Evolutionary conservation across 2,329 filamentous ascomycete species (phyloP).

Genomic region (Calonectria pseudoturangicola): DNA sequence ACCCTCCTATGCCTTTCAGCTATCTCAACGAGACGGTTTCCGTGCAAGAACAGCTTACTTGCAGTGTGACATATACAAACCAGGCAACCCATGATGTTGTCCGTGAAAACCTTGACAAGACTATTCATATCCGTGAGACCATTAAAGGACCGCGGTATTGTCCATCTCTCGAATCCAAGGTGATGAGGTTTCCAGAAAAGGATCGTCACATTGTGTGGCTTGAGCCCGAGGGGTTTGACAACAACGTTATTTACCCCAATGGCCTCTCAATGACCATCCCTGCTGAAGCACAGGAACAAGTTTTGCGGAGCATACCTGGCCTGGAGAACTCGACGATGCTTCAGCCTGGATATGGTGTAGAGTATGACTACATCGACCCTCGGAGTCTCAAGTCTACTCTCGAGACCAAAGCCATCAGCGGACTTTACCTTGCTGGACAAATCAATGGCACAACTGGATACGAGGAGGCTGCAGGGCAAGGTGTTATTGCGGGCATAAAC

Average conservation of each 20-base stretch:
- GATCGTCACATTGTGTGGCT: slow-evolving; percentile 93
- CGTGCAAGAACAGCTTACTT: slow-evolving; percentile 88
- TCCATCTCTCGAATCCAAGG: slow-evolving; percentile 94
- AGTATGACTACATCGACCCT: slow-evolving; percentile 99
- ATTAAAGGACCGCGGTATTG: slow-evolving; percentile 97
- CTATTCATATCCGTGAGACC: slow-evolving; percentile 95
- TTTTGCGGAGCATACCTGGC: slow-evolving; percentile 91
- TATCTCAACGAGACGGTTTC: slow-evolving; percentile 88
- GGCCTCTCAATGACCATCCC: slow-evolving; percentile 98
- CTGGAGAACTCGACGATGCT: slow-evolving; percentile 94
- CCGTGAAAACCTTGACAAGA: slow-evolving; percentile 93
- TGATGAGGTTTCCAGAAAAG: slow-evolving; percentile 90
- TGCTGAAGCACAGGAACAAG: slow-evolving; percentile 86
- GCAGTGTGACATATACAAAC: slow-evolving; percentile 92
- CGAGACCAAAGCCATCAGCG: slow-evolving; percentile 93
- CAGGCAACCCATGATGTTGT: slow-evolving; percentile 87
- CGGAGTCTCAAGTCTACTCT: slow-evolving; percentile 90
- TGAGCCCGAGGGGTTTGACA: slow-evolving; percentile 95
- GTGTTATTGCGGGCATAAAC: slow-evolving; percentile 93
- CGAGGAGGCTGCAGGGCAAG: slow-evolving; percentile 96
- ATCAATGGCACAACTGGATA: slow-evolving; percentile 99
- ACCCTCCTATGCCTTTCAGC: slow-evolving; percentile 92
- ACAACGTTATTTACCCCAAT: slow-evolving; percentile 94
- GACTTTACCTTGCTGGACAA: slow-evolving; percentile 94
- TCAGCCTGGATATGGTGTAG: slow-evolving; percentile 96